Evolutionary conservation across 2,329 filamentous ascomycete species (phyloP).

Genomic region (Fusarium globosum): DNA sequence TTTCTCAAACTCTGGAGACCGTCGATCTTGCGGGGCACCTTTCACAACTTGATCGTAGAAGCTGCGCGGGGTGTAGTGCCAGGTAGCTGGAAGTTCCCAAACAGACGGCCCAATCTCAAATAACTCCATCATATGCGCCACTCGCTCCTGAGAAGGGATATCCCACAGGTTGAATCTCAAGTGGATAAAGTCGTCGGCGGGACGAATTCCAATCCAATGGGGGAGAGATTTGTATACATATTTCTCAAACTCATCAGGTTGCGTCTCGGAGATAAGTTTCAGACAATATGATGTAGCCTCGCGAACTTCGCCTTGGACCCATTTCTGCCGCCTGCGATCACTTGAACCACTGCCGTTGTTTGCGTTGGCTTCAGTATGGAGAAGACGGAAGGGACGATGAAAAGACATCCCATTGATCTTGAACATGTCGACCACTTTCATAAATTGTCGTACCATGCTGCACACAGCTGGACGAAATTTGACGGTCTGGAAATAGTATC

Average conservation of each 20-base stretch:
- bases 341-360: rapidly evolving
- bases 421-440: neutral
- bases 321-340: neutral
- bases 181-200: neutral
- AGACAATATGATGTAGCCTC: neutral
- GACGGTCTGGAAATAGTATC: rapidly evolving
- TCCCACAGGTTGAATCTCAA: neutral
- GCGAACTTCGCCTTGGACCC: neutral
- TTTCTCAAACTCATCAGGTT: neutral
- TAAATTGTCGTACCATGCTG: neutral
- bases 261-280: neutral
- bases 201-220: neutral
- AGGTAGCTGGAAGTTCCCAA: neutral
- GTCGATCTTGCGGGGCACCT: neutral
- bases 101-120: neutral
- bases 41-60: neutral
- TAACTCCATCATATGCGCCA: rapidly evolving
- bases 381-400: rapidly evolving
- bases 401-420: rapidly evolving
- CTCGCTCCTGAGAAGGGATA: neutral
- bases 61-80: rapidly evolving
- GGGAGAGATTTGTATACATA: rapidly evolving
- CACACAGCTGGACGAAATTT: neutral
- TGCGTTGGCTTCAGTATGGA: rapidly evolving
- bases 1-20: neutral